Percentiles rank a stretch among this genome's conserved stretches.
phyloP scores from a whole-genome alignment of 306 rosid genomes.

The Ziziphus jujuba region DNA sequence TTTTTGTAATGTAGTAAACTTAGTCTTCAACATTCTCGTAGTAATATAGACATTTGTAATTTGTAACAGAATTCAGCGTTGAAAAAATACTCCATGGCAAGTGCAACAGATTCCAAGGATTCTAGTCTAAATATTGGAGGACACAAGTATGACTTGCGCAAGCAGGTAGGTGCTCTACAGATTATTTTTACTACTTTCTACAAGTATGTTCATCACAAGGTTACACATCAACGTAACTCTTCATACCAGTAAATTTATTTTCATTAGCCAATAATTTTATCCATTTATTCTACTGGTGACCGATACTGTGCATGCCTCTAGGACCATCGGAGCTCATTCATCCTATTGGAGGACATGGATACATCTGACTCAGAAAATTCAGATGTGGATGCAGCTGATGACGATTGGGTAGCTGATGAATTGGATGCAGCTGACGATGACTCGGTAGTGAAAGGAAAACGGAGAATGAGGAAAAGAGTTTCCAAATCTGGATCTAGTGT shows the following conservation, averaged over 20 bases:
- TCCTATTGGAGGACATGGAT: slow-evolving; percentile 74
- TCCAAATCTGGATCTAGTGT: slow-evolving; percentile 35
- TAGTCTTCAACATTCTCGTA: background rate
- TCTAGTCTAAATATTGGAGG: slow-evolving; percentile 30
- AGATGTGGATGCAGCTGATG: slow-evolving; percentile 36
- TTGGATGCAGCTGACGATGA: slow-evolving; percentile 27
- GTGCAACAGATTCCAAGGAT: slow-evolving; percentile 13
- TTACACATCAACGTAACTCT: background rate
- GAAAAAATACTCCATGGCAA: slow-evolving; percentile 33
- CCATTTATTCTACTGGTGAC: background rate
- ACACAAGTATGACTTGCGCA: slow-evolving; percentile 57
- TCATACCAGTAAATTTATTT: background rate
- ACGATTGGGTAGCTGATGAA: slow-evolving; percentile 10
- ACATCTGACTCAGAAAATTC: slow-evolving; percentile 62
- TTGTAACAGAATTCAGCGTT: slow-evolving; percentile 49
- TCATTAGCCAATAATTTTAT: background rate
- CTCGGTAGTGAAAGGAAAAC: slow-evolving; percentile 41
- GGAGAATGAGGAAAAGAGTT: slow-evolving; percentile 32
- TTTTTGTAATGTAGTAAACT: background rate
- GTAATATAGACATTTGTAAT: slow-evolving; percentile 10
- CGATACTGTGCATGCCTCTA: slow-evolving; percentile 23
- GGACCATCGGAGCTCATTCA: slow-evolving; percentile 59
- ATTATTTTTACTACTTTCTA: background rate
- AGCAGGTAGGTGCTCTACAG: slow-evolving; percentile 44
- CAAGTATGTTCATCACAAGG: no score